These are phyloP conservation scores for Cucurbita pepo DNA, from an alignment of 306 rosid genomes.

Conservation along the genomic window DNA sequence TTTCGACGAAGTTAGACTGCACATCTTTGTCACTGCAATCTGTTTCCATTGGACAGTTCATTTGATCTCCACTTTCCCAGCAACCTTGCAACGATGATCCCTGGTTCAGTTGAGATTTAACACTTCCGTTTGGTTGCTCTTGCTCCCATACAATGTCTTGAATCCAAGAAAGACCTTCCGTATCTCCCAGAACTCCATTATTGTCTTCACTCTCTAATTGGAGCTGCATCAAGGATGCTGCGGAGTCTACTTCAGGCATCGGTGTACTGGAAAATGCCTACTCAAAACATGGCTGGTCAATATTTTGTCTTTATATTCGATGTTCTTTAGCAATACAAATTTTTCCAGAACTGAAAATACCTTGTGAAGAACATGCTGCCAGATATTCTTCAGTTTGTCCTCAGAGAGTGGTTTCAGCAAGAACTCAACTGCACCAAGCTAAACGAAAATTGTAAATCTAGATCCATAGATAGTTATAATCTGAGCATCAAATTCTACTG, in stretches of 20 bases:
- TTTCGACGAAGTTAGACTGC: conserved; percentile 68
- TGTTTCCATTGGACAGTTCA: conserved; percentile 46
- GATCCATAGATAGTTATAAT: not conserved
- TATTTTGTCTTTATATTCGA: not conserved
- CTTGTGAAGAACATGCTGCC: conserved; percentile 99
- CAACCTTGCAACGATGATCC: conserved; percentile 48
- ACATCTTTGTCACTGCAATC: conserved; percentile 49
- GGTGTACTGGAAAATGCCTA: conserved; percentile 71
- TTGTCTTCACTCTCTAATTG: conserved; percentile 22
- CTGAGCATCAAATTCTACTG: not conserved
- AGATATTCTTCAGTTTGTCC: conserved; percentile 78
- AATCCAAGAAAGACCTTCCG: conserved; percentile 21
- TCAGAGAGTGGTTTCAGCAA: conserved; percentile 79
- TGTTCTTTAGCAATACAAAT: not conserved
- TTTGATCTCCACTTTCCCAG: conserved; percentile 74
- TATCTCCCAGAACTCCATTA: conserved; percentile 17
- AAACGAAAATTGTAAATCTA: conserved; percentile 6
- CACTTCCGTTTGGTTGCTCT: conserved; percentile 43
- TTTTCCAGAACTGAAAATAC: conserved; percentile 18
- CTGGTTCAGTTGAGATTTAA: conserved; percentile 62
- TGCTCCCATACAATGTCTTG: conserved; percentile 39
- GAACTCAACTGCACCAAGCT: conserved; percentile 97
- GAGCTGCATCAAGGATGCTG: conserved; percentile 34
- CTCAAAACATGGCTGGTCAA: conserved; percentile 9
- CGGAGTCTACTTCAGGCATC: conserved; percentile 50